These are phyloP conservation scores for Boletus tylopilopsis DNA, from an alignment of 768 basidiomycete genomes.

Conservation along the genomic window DNA sequence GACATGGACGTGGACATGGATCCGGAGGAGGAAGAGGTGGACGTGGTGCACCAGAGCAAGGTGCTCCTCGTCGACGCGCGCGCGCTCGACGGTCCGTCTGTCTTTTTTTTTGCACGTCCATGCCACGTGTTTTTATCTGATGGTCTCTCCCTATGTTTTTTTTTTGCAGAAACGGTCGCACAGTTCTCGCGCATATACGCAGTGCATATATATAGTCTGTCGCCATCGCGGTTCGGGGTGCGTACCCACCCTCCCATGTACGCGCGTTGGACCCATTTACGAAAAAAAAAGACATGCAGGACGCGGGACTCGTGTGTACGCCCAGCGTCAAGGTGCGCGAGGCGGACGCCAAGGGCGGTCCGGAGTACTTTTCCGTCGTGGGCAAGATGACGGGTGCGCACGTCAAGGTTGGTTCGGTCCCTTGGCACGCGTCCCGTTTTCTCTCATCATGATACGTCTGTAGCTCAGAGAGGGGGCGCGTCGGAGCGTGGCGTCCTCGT, in stretches of 20 bases:
- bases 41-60: constrained; percentile 42
- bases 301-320: constrained; percentile 40
- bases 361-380: constrained; percentile 1
- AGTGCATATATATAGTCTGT: constrained; percentile 68
- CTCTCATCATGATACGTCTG: neutral
- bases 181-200: constrained; percentile 51
- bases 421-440: neutral
- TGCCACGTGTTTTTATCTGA: no score
- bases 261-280: neutral
- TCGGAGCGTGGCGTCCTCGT: constrained; percentile 33
- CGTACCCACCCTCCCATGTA: neutral
- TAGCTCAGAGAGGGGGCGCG: constrained; percentile 15
- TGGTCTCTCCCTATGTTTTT: no score
- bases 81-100: constrained; percentile 54
- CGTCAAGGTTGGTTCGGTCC: constrained; percentile 48
- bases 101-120: neutral
- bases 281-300: constrained; percentile 36
- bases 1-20: constrained; percentile 33
- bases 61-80: constrained; percentile 60
- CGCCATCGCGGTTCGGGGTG: constrained; percentile 58
- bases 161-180: constrained; percentile 55
- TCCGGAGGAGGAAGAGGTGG: constrained; percentile 38
- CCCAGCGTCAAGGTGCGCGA: constrained; percentile 30
- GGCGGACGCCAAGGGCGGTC: constrained; percentile 29
- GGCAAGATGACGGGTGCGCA: constrained; percentile 47